Percentiles rank a stretch among this genome's conserved stretches.
phyloP scores from a whole-genome alignment of 2,329 filamentous ascomycete genomes.

The Sporothrix euskadiensis region DNA sequence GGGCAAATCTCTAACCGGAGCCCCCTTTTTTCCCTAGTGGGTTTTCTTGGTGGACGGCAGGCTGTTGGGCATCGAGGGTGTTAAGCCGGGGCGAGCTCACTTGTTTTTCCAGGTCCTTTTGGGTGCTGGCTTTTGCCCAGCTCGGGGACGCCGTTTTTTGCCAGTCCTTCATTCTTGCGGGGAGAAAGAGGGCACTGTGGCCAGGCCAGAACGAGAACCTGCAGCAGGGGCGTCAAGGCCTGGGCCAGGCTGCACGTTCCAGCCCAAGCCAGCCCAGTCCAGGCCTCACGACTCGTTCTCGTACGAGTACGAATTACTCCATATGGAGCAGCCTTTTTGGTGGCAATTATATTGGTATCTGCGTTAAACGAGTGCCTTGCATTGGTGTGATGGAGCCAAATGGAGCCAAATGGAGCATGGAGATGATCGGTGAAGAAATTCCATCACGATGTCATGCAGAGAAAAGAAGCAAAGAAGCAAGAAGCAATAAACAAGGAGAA shows the following conservation, averaged over 20 bases:
- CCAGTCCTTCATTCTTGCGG: conserved; percentile 3
- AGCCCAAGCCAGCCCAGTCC: neutral
- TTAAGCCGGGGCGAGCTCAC: neutral
- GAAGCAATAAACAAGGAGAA: neutral
- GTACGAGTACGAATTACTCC: neutral
- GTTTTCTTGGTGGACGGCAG: neutral
- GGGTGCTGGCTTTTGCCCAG: neutral
- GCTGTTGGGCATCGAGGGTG: neutral
- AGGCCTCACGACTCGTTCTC: neutral
- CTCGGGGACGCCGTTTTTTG: conserved; percentile 12
- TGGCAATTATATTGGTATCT: neutral
- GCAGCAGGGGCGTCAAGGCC: neutral
- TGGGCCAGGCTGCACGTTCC: neutral
- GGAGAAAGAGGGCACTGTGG: neutral
- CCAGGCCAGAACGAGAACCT: neutral
- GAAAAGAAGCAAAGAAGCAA: neutral
- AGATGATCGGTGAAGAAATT: conserved; percentile 6
- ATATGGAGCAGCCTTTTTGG: neutral
- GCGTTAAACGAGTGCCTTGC: neutral
- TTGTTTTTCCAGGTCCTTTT: neutral
- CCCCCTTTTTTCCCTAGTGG: neutral
- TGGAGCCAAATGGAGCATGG: neutral
- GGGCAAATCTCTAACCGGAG: conserved; percentile 9
- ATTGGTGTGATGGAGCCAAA: neutral
- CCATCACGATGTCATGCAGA: neutral